Conservation (phyloP, 2,329 filamentous ascomycete species). For the Neofusicoccum cordaticola region DNA sequence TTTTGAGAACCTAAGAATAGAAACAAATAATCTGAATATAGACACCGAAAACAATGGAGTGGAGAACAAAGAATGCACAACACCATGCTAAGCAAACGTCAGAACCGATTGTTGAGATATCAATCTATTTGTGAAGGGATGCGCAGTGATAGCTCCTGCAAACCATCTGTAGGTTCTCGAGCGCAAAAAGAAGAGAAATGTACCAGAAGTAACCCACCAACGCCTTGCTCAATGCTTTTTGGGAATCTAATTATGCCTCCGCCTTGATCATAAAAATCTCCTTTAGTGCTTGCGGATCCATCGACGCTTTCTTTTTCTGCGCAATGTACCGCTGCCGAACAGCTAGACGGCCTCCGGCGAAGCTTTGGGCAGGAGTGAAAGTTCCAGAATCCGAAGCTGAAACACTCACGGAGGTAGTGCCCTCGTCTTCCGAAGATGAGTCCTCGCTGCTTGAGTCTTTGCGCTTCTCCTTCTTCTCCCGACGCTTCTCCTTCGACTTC, state of each 20-base stretch:
- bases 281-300: constrained; percentile 78
- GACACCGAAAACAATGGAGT: not conserved
- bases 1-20: not conserved
- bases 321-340: constrained; percentile 80
- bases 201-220: constrained; percentile 1
- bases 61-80: not conserved
- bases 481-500: constrained; percentile 44
- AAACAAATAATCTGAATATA: not conserved
- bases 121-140: not conserved
- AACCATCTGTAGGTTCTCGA: not conserved
- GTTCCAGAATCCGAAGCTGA: constrained; percentile 30
- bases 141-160: not conserved
- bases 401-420: constrained; percentile 36
- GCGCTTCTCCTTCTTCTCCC: constrained; percentile 41
- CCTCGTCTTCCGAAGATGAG: constrained; percentile 24
- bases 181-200: not conserved
- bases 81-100: no score
- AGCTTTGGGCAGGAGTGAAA: constrained; percentile 44
- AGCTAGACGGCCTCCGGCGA: constrained; percentile 61
- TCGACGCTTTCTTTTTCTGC: constrained; percentile 79
- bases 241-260: constrained; percentile 19
- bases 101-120: no score
- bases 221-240: constrained; percentile 14
- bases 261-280: constrained; percentile 75
- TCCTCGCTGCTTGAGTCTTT: constrained; percentile 23